These are phyloP conservation scores for Ceratocystis lukuohia DNA, from an alignment of 2,329 filamentous ascomycete species.

Conservation along the genomic window DNA sequence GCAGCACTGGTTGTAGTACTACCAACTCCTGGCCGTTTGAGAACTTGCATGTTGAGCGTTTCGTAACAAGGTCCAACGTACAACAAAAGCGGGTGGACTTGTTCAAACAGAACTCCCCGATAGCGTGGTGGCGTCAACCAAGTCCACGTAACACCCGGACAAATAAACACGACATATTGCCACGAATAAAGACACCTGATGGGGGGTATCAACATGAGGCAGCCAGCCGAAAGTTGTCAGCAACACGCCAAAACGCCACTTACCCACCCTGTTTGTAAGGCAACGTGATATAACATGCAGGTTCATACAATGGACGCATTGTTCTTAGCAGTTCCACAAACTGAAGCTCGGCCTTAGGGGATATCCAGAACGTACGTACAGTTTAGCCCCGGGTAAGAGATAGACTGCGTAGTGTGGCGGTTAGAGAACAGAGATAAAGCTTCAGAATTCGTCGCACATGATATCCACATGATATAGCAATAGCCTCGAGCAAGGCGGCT, in stretches of 20 bases:
- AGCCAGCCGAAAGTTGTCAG: background rate
- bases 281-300: background rate
- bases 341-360: background rate
- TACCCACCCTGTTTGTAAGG: background rate
- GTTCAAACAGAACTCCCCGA: background rate
- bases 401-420: background rate
- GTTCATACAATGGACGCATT: conserved; percentile 5
- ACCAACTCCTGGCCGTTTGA: background rate
- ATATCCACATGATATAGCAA: background rate
- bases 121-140: background rate
- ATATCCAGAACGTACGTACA: background rate
- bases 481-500: background rate
- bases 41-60: background rate
- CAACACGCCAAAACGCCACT: background rate
- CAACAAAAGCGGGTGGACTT: background rate
- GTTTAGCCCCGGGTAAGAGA: background rate
- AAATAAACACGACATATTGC: background rate
- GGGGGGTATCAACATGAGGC: background rate
- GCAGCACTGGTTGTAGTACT: background rate
- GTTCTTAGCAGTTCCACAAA: background rate
- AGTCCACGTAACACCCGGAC: conserved; percentile 2
- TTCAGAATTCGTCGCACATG: background rate
- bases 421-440: background rate
- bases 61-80: background rate
- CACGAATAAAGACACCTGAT: background rate